Evolutionary conservation across 805 yeast species (phyloP), one percentile per base, ranked within the genome.

Genomic region (Candida cerambycidarum): DNA sequence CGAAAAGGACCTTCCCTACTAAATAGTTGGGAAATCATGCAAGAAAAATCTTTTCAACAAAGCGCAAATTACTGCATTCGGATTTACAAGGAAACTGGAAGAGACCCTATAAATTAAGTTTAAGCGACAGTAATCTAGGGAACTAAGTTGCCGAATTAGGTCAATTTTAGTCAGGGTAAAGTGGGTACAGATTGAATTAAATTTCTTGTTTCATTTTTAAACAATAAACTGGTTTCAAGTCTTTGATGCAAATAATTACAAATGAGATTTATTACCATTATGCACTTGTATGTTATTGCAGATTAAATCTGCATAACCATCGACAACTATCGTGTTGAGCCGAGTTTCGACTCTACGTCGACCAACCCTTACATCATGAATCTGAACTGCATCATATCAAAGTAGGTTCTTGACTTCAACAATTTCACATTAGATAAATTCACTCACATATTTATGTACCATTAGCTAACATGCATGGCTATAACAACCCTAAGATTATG

Each of bases 1-100:
- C 38, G 38, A 34, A 34, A 34, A 34, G 38, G 38, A 15, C 38
- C 38, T 23, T 23, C 15, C 38, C 29, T 23, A 34, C 30, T 14
- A 14, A 18, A 32, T 32, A 11, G 13, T 31, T 9, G 13, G 16
- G 16, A 15, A 31, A 15, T 31, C 17, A 18, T 19, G 37, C 27
- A 19, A n/a, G 19, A 12, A 34, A n/a, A 23, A 34, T 15, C 30
- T 34, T 6, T 7, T 7, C 29, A 34, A 14, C 21, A 34, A 34
- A 17, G 12, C 25, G 38, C 18, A 29, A 19, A 13, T 34, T 34
- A 12, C 38, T 29, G 11, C 11, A 12, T 34, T 14, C 4, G 13
- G 29, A 13, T n/a, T 19, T 3, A 14, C 6, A 4, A 13, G 38
- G 38, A 14, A 34, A 34, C 21, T 23, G n/a, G 19, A 34, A 24